Evolutionary conservation across 2,329 filamentous ascomycete genomes (phyloP).

Genomic region (Septoria linicola): DNA sequence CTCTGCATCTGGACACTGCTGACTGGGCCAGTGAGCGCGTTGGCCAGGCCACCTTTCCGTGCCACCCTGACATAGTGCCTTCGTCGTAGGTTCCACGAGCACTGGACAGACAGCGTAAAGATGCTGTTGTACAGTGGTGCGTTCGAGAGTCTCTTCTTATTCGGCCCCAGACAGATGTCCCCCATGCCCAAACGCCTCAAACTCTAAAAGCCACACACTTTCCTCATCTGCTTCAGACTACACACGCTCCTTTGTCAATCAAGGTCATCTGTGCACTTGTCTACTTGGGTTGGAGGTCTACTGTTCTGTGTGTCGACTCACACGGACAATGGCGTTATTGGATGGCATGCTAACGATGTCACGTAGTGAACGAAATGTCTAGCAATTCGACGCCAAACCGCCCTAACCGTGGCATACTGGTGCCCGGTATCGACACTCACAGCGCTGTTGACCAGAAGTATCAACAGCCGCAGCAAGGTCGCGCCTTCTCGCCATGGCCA

Average conservation of each 20-base stretch:
- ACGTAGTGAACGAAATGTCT: slow-evolving; percentile 31
- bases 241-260: slow-evolving; percentile 23
- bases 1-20: slow-evolving; percentile 27
- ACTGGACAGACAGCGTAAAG: slow-evolving; percentile 23
- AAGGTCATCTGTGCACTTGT: slow-evolving; percentile 19
- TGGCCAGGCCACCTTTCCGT: slow-evolving; percentile 29
- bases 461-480: slow-evolving; percentile 5
- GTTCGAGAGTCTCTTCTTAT: slow-evolving; percentile 25
- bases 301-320: slow-evolving; percentile 30
- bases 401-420: slow-evolving; percentile 25
- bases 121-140: slow-evolving; percentile 35
- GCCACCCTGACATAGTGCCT: slow-evolving; percentile 30
- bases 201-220: slow-evolving; percentile 33
- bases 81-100: slow-evolving; percentile 27
- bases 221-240: slow-evolving; percentile 17
- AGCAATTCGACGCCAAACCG: slow-evolving; percentile 28
- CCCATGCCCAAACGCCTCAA: slow-evolving; percentile 26
- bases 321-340: slow-evolving; percentile 20
- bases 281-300: slow-evolving; percentile 15
- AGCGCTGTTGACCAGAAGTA: slow-evolving; percentile 18
- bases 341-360: slow-evolving; percentile 10
- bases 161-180: slow-evolving; percentile 18
- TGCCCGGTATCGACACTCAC: slow-evolving; percentile 32
- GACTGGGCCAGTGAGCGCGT: slow-evolving; percentile 29
- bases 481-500: slow-evolving; percentile 25